Conservation (phyloP, 2,329 filamentous ascomycete species). For the Monosporascus sp. region DNA sequence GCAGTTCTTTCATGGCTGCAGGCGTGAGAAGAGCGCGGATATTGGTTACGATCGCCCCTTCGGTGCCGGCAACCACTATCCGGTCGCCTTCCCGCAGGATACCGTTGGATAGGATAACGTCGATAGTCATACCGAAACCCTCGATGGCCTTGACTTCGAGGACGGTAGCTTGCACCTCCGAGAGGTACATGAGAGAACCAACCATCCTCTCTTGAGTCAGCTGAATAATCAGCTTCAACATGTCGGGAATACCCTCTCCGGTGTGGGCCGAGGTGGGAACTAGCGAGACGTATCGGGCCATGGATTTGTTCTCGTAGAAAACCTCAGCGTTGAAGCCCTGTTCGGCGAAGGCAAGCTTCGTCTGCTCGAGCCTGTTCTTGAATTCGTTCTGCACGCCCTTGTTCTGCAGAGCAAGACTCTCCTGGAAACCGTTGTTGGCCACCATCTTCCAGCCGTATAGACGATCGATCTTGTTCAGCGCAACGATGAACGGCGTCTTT, state of each 20-base stretch:
- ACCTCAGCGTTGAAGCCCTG: slow-evolving; percentile 97
- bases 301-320: slow-evolving; percentile 96
- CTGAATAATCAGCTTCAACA: slow-evolving; percentile 90
- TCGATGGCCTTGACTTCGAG: slow-evolving; percentile 99
- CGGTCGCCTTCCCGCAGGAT: slow-evolving; percentile 90
- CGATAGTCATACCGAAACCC: slow-evolving; percentile 97
- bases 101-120: slow-evolving; percentile 95
- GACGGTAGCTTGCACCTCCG: slow-evolving; percentile 95
- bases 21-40: slow-evolving; percentile 92
- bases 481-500: slow-evolving; percentile 97
- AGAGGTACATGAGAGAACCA: slow-evolving; percentile 94
- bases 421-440: slow-evolving; percentile 96
- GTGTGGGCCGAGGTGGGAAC: slow-evolving; percentile 96
- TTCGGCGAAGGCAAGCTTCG: slow-evolving; percentile 90
- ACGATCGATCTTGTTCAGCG: slow-evolving; percentile 99
- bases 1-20: slow-evolving; percentile 85
- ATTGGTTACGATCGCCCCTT: slow-evolving; percentile 91
- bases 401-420: slow-evolving; percentile 83
- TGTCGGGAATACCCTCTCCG: slow-evolving; percentile 98
- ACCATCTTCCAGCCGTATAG: slow-evolving; percentile 99
- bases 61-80: slow-evolving; percentile 93
- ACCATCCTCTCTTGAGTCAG: slow-evolving; percentile 98
- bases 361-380: slow-evolving; percentile 80
- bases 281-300: slow-evolving; percentile 91
- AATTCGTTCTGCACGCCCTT: slow-evolving; percentile 95